A percentile compares a stretch with the other conserved stretches of the same genome.
phyloP scores from a whole-genome alignment of 352 stramenopile genomes.

The Plasmopara muralis region DNA sequence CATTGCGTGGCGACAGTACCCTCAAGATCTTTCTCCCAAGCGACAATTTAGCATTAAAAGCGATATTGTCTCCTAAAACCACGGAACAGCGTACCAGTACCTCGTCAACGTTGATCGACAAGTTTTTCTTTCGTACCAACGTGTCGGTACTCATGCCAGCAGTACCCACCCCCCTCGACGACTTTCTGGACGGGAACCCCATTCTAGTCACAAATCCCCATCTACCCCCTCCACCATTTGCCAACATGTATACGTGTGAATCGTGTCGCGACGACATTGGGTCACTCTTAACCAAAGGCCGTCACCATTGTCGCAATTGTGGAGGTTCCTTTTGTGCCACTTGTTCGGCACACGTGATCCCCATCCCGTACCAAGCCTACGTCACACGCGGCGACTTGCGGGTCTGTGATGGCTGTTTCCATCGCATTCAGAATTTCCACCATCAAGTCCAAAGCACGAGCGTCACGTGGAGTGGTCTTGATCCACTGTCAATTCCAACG shows the following conservation, averaged over 20 bases:
- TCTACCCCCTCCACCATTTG: slow-evolving; percentile 56
- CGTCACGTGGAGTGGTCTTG: slow-evolving; percentile 60
- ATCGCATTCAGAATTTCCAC: slow-evolving; percentile 70
- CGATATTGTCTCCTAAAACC: slow-evolving; percentile 41
- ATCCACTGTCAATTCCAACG: slow-evolving; percentile 25
- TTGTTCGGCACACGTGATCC: slow-evolving; percentile 44
- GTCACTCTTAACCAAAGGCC: slow-evolving; percentile 54
- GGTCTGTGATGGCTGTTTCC: slow-evolving; percentile 68
- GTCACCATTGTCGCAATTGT: slow-evolving; percentile 79
- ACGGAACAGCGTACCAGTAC: not conserved
- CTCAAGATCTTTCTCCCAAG: slow-evolving; percentile 50
- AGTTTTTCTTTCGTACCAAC: slow-evolving; percentile 31
- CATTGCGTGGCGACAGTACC: slow-evolving; percentile 23
- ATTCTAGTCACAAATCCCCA: slow-evolving; percentile 48
- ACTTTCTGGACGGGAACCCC: slow-evolving; percentile 36
- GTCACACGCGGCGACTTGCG: slow-evolving; percentile 48
- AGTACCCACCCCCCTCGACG: slow-evolving; percentile 33
- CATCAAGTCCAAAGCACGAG: slow-evolving; percentile 46
- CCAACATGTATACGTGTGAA: slow-evolving; percentile 73
- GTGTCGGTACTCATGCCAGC: slow-evolving; percentile 3
- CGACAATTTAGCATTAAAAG: slow-evolving; percentile 48
- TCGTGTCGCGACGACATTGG: slow-evolving; percentile 70
- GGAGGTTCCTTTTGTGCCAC: slow-evolving; percentile 65
- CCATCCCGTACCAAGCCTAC: slow-evolving; percentile 62
- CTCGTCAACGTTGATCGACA: slow-evolving; percentile 30